These are phyloP conservation scores for Monosporascus cannonballus DNA, from an alignment of 2,329 filamentous ascomycete species.

Conservation along the genomic window DNA sequence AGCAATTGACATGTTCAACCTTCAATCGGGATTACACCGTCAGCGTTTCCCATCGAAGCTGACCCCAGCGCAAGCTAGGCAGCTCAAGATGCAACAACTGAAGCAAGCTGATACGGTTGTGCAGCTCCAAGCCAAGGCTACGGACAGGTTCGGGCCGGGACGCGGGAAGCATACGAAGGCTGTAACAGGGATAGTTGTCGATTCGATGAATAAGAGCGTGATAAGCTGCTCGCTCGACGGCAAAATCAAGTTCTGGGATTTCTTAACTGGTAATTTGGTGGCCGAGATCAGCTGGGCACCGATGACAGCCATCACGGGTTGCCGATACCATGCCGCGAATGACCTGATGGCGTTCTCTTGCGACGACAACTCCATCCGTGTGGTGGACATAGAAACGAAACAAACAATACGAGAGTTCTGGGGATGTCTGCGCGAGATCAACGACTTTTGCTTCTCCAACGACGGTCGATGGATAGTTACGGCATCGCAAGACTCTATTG, in stretches of 20 bases:
- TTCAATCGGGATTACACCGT: conserved; percentile 86
- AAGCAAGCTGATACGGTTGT: conserved; percentile 52
- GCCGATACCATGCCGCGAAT: conserved; percentile 75
- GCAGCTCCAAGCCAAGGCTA: conserved; percentile 43
- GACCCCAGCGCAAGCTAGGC: conserved; percentile 71
- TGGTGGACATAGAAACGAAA: conserved; percentile 86
- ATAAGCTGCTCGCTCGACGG: conserved; percentile 87
- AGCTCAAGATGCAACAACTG: conserved; percentile 61
- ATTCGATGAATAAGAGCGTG: conserved; percentile 80
- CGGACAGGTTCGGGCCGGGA: conserved; percentile 39
- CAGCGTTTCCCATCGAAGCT: conserved; percentile 79
- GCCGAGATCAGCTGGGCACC: conserved; percentile 80
- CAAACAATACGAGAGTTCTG: conserved; percentile 90
- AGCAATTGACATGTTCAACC: conserved; percentile 89
- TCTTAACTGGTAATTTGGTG: conserved; percentile 71
- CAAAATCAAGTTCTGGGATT: conserved; percentile 97
- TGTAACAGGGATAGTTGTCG: conserved; percentile 81
- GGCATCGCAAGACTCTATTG: conserved; percentile 70
- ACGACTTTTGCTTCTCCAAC: conserved; percentile 82
- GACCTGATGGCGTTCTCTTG: conserved; percentile 86
- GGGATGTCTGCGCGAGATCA: conserved; percentile 68
- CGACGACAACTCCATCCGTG: conserved; percentile 78
- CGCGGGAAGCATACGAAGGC: conserved; percentile 72
- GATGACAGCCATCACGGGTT: conserved; percentile 67
- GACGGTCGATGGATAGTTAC: conserved; percentile 93